Base-by-base conservation (phyloP, 306 rosid species). In the Trifolium fragiferum region DNA sequence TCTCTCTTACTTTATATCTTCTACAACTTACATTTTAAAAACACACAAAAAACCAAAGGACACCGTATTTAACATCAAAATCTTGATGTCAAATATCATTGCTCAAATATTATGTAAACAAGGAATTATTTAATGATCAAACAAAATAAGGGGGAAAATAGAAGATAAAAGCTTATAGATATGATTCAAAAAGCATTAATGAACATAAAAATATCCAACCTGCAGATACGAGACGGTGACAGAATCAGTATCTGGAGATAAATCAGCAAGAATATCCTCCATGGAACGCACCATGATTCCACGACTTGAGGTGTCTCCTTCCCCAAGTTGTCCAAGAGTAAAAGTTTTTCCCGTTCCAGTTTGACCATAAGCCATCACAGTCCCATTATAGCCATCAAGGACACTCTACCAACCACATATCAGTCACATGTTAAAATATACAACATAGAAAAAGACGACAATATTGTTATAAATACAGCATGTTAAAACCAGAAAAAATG, bases 321-420 rank as follows among this genome's bases (percentile, higher is more conserved):
- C 96, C 60, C 98, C 98, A 12, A 94, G 30, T 44, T 83, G 87
- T 82, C 97, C 98, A 83, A 94, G 96, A 5, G 98, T 94, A 84
- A 89, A 93, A 66, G 98, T 94, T 82, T 94, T 94, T 38, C 97
- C 98, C 1, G 98, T 94, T 43, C 98, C 98, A 37, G 98, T 94
- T 86, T 94, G 98, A 70, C 98, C 98, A 78, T 93, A 93, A 75
- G 98, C 98, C 98, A 93, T 93, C 74, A 94, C 94, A n/a, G 95
- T 94, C 77, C 98, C 98, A 84, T 94, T 94, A 70, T 91, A 94
- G 70, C 98, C 97, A 72, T 89, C 96, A 68, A 94, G 84, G 73
- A 94, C 97, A 82, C 98, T 94, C 98, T 94, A 74, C 75, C 83
- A 78, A 46, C 82, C 47, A 72, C 61, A 76, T 23, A 72, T 43